Conservation (phyloP, 208 protist genomes). For the Wallacemonas sp. region DNA sequence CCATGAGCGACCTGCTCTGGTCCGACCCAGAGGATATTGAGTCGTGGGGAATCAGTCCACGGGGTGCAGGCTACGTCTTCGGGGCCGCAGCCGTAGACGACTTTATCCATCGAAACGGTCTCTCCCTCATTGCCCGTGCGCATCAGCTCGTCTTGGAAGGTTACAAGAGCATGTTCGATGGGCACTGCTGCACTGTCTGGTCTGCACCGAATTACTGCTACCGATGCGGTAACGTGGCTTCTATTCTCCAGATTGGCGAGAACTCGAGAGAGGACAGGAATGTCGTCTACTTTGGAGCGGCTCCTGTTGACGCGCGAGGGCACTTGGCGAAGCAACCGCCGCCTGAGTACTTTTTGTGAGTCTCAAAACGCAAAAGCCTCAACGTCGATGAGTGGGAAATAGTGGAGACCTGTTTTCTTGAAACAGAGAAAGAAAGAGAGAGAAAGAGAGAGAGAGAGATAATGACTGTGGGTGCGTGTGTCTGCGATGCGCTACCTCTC, state of each 20-base stretch:
- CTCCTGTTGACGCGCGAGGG: slow-evolving; percentile 70
- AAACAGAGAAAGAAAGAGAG: no score
- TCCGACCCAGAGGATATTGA: slow-evolving; percentile 94
- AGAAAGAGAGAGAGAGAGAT: no score
- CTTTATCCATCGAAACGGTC: slow-evolving; percentile 88
- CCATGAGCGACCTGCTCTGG: slow-evolving; percentile 90
- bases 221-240: slow-evolving; percentile 94
- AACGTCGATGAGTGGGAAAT: no score
- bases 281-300: slow-evolving; percentile 80
- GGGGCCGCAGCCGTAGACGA: slow-evolving; percentile 68
- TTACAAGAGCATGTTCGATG: slow-evolving; percentile 94
- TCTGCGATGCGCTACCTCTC: no score
- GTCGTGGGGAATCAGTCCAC: slow-evolving; percentile 78
- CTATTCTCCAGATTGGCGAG: slow-evolving; percentile 92
- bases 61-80: slow-evolving; percentile 90
- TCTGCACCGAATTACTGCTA: slow-evolving; percentile 96
- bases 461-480: no score
- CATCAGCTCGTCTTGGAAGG: slow-evolving; percentile 94
- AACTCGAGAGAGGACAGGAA: slow-evolving; percentile 65
- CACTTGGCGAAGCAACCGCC: slow-evolving; percentile 87
- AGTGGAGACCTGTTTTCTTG: no score
- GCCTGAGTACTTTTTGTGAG: slow-evolving; percentile 87
- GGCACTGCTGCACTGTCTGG: slow-evolving; percentile 94
- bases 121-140: slow-evolving; percentile 86
- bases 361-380: neutral